These are phyloP conservation scores for Centella asiatica DNA, from an alignment of 129 eudicot species.

Conservation along the genomic window DNA sequence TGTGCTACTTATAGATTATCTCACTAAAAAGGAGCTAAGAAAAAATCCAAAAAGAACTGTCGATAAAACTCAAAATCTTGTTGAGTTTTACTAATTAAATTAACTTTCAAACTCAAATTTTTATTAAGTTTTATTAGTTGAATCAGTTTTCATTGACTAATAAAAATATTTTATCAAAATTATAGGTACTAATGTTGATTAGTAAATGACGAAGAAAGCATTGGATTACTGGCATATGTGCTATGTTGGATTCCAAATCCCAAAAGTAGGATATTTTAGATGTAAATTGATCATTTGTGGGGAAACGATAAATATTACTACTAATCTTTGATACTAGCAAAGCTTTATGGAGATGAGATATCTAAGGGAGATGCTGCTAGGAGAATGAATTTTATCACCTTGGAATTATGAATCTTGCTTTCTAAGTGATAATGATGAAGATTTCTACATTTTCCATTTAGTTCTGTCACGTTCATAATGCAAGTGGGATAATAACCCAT, in stretches of 20 bases:
- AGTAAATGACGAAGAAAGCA: neutral
- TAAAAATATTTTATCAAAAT: no score
- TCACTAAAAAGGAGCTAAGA: no score
- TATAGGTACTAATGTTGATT: conserved; percentile 2
- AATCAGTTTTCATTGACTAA: no score
- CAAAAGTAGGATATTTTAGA: conserved; percentile 3
- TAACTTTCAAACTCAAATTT: no score
- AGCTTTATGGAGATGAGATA: conserved; percentile 30
- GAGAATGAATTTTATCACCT: conserved; percentile 25
- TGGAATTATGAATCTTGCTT: conserved; percentile 43
- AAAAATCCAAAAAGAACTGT: no score
- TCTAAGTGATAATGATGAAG: conserved; percentile 16
- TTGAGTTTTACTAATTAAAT: no score
- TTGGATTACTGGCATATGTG: conserved; percentile 1
- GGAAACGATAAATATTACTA: conserved; percentile 22
- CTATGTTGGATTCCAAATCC: conserved; percentile 7
- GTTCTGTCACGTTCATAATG: conserved; percentile 4
- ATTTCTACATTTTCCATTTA: neutral
- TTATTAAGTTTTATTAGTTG: no score
- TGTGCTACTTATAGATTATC: no score
- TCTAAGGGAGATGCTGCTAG: conserved; percentile 34
- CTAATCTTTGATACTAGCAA: conserved; percentile 23
- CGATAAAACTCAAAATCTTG: no score
- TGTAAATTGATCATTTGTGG: conserved; percentile 1
- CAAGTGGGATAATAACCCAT: neutral